These are phyloP conservation scores for Sanguinoderma infundibulare DNA, from an alignment of 1,284 basidiomycete genomes.

Conservation along the genomic window DNA sequence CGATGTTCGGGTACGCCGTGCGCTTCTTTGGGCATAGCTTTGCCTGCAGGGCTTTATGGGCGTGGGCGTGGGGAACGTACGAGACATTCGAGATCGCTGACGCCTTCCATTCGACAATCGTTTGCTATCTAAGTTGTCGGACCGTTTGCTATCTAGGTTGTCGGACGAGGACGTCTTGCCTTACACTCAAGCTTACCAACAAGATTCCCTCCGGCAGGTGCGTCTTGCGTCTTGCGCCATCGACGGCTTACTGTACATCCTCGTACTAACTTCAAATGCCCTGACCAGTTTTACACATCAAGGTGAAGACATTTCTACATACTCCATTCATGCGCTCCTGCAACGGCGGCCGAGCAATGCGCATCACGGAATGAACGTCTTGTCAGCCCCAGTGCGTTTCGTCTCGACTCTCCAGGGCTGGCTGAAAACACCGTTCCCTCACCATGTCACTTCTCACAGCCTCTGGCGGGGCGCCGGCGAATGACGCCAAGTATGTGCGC, in stretches of 20 bases:
- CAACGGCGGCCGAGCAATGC: background rate
- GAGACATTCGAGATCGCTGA: background rate
- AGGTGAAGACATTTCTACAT: too few species aligned
- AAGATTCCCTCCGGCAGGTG: too few species aligned
- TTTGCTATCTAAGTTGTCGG: too few species aligned
- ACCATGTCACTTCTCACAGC: background rate
- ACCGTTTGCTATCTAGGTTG: too few species aligned
- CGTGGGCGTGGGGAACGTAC: background rate
- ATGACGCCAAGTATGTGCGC: background rate
- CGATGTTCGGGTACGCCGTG: too few species aligned
- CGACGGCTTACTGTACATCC: too few species aligned
- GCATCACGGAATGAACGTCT: background rate
- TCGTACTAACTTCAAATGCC: too few species aligned
- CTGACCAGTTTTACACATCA: too few species aligned
- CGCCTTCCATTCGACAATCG: background rate
- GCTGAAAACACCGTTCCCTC: background rate
- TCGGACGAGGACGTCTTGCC: too few species aligned
- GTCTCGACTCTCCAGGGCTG: background rate
- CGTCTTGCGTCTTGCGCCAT: background rate
- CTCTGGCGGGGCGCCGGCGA: background rate
- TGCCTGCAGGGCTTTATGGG: background rate
- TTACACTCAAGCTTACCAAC: too few species aligned
- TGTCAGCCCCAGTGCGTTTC: background rate
- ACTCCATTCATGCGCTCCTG: too few species aligned
- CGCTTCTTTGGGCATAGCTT: background rate